These are phyloP conservation scores for Entomophthora muscae DNA, from an alignment of 371 early-diverging fungal species.

Conservation along the genomic window DNA sequence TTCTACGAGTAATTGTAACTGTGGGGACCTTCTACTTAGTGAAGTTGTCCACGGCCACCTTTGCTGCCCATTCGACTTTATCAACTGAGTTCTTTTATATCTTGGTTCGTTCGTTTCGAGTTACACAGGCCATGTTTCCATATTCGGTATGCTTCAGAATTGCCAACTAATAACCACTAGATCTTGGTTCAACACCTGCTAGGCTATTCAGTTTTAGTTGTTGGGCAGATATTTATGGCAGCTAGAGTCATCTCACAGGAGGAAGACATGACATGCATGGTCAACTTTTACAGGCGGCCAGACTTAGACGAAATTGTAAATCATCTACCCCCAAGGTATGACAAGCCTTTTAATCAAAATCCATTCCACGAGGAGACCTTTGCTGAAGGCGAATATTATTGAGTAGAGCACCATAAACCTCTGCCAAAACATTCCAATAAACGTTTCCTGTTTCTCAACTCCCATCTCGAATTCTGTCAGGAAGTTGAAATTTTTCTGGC, in stretches of 20 bases:
- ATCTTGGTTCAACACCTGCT: not conserved
- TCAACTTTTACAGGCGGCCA: not conserved
- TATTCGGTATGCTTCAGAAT: not conserved
- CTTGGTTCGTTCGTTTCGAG: not conserved
- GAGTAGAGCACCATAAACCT: too few relatives aligned
- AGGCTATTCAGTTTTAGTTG: not conserved
- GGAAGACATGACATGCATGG: not conserved
- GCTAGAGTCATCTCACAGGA: not conserved
- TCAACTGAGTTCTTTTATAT: conserved; percentile 2
- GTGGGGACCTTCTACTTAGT: not conserved
- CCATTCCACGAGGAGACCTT: too few relatives aligned
- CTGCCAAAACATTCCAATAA: too few relatives aligned
- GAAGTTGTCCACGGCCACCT: not conserved
- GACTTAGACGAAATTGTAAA: not conserved
- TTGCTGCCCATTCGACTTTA: not conserved
- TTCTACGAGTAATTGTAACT: not conserved
- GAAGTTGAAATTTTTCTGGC: too few relatives aligned
- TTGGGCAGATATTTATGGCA: not conserved
- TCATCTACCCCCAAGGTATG: too few relatives aligned
- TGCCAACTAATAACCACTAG: not conserved
- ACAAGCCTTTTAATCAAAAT: too few relatives aligned
- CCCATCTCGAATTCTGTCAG: too few relatives aligned
- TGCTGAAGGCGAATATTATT: too few relatives aligned
- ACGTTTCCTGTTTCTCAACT: too few relatives aligned
- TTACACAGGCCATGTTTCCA: not conserved